phyloP scores from a whole-genome alignment of 306 rosid genomes.

The Urtica urens region DNA sequence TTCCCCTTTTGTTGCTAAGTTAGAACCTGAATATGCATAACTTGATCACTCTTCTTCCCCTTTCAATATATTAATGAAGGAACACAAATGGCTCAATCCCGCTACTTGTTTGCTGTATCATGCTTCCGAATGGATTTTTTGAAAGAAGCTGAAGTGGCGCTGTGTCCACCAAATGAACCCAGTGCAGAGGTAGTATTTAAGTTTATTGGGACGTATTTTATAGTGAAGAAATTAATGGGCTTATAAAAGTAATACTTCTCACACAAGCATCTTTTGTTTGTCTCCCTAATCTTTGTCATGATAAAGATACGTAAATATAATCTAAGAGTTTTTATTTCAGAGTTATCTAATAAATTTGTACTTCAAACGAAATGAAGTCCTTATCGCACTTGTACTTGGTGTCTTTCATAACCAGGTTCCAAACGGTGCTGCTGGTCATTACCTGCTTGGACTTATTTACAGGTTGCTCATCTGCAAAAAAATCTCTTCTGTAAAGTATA shows the following conservation, averaged over 20 bases:
- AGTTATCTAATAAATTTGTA: too few species aligned
- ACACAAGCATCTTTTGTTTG: neutral
- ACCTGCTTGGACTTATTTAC: slow-evolving; percentile 86
- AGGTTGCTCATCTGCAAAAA: slow-evolving; percentile 50
- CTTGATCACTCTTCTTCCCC: slow-evolving; percentile 16
- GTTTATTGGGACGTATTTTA: neutral
- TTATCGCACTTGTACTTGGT: slow-evolving; percentile 4
- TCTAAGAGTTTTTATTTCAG: too few species aligned
- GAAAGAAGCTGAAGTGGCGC: slow-evolving; percentile 84
- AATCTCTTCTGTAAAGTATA: neutral
- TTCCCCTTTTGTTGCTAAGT: slow-evolving; percentile 21
- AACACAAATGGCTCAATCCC: slow-evolving; percentile 85
- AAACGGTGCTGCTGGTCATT: slow-evolving; percentile 96
- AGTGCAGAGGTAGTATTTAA: slow-evolving; percentile 54
- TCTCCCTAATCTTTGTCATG: neutral
- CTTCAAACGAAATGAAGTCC: too few species aligned
- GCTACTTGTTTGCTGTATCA: slow-evolving; percentile 96
- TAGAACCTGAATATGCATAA: slow-evolving; percentile 18
- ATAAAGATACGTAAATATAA: too few species aligned
- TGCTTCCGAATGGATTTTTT: slow-evolving; percentile 97
- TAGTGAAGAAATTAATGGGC: too few species aligned
- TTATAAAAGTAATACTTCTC: neutral
- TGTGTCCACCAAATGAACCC: slow-evolving; percentile 74
- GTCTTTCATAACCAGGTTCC: slow-evolving; percentile 58
- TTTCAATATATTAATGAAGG: slow-evolving; percentile 45